Conservation (phyloP, 306 rosid species). For the Argentina anserina region DNA sequence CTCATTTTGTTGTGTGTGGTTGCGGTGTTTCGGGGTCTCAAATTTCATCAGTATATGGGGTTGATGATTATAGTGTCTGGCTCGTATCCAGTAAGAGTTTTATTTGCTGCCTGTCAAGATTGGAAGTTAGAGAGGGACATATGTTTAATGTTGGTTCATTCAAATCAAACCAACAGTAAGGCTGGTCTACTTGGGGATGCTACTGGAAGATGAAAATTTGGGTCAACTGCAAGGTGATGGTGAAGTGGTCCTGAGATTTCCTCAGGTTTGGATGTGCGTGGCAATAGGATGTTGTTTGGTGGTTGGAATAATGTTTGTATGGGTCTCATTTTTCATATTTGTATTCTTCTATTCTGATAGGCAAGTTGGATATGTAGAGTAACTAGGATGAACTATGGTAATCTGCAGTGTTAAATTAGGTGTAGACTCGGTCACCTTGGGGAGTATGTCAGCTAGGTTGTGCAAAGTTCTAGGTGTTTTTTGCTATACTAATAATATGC, state of each 20-base stretch:
- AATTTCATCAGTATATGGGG: constrained; percentile 24
- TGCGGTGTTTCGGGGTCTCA: constrained; percentile 30
- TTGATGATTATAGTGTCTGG: constrained; percentile 21
- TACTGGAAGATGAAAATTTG: constrained; percentile 26
- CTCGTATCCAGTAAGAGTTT: constrained; percentile 22
- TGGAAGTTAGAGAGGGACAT: constrained; percentile 11
- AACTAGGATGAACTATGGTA: constrained; percentile 9
- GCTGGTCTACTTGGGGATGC: constrained; percentile 11
- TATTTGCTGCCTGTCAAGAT: constrained; percentile 10
- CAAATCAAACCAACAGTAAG: constrained; percentile 18
- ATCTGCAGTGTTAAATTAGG: constrained; percentile 10
- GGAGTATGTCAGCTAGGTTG: constrained; percentile 24
- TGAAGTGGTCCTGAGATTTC: constrained; percentile 22
- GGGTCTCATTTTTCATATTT: neutral
- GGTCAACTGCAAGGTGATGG: constrained; percentile 27
- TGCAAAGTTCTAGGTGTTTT: constrained; percentile 17
- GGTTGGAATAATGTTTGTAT: neutral
- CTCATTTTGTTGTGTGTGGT: constrained; percentile 34
- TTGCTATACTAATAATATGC: neutral
- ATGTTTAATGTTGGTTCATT: constrained; percentile 17
- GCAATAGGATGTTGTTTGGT: constrained; percentile 21
- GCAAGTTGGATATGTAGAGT: neutral
- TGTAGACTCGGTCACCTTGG: constrained; percentile 3
- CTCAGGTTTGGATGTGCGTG: constrained; percentile 22
- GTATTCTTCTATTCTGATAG: neutral